These are phyloP conservation scores for Sphaerosporella brunnea DNA, from an alignment of 495 filamentous ascomycete genomes.

Conservation along the genomic window DNA sequence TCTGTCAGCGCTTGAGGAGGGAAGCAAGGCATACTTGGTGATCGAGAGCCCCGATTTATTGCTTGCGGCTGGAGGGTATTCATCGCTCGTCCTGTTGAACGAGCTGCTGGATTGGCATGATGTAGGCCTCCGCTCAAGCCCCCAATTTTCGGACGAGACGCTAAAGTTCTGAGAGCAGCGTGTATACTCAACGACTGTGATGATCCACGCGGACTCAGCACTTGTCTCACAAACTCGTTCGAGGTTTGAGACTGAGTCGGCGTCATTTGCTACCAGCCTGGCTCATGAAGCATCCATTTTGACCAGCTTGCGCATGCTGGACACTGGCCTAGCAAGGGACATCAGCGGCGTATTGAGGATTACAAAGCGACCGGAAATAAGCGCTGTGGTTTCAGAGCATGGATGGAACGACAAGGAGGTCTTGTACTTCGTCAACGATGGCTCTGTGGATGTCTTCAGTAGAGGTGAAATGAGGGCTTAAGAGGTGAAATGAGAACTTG, in stretches of 20 bases:
- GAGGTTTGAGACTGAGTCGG: slow-evolving; percentile 51
- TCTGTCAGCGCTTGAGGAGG: slow-evolving; percentile 6
- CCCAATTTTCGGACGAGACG: slow-evolving; percentile 14
- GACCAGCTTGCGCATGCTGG: slow-evolving; percentile 53
- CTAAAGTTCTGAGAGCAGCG: slow-evolving; percentile 25
- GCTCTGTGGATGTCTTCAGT: slow-evolving; percentile 64
- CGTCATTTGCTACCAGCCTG: slow-evolving; percentile 46
- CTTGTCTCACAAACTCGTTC: slow-evolving; percentile 41
- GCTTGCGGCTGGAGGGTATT: slow-evolving; percentile 31
- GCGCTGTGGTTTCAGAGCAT: slow-evolving; percentile 5
- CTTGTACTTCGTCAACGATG: slow-evolving; percentile 64
- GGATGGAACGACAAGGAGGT: slow-evolving; percentile 46
- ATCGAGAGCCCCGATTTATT: slow-evolving; percentile 41
- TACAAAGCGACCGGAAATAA: slow-evolving; percentile 33
- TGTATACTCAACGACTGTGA: slow-evolving; percentile 45
- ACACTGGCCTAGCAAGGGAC: slow-evolving; percentile 73
- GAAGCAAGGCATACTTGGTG: slow-evolving; percentile 32
- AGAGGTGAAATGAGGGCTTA: slow-evolving; percentile 36
- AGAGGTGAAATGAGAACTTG: too few relatives aligned
- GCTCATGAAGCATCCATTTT: slow-evolving; percentile 57
- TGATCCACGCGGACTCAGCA: slow-evolving; percentile 50
- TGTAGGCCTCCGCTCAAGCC: slow-evolving; percentile 29
- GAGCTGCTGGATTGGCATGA: slow-evolving; percentile 36
- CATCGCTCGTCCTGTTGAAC: slow-evolving; percentile 27
- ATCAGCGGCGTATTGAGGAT: slow-evolving; percentile 78